A percentile compares a stretch with the other conserved stretches of the same genome.
phyloP scores from a whole-genome alignment of 768 basidiomycete species.

The Phylloporus rhodoxanthus region DNA sequence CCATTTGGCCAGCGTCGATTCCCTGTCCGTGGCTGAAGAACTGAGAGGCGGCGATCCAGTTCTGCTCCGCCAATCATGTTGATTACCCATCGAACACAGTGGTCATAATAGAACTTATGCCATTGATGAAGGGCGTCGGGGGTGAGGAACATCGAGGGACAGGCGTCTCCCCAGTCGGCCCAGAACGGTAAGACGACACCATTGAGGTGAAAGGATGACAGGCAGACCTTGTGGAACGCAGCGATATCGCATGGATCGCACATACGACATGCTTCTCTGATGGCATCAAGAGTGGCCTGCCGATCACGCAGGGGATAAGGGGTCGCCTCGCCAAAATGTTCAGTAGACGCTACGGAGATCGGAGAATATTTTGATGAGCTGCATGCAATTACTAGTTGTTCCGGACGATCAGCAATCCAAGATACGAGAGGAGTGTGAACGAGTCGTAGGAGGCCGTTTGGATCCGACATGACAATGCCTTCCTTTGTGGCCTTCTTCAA shows the following conservation, averaged over 20 bases:
- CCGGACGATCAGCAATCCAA: slow-evolving; percentile 19
- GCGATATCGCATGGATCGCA: neutral
- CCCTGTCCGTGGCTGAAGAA: slow-evolving; percentile 15
- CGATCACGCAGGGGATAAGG: slow-evolving; percentile 1
- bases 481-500: slow-evolving; percentile 28
- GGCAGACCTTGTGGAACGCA: neutral
- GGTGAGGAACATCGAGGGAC: slow-evolving; percentile 18
- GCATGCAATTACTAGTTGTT: slow-evolving; percentile 13
- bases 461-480: slow-evolving; percentile 28
- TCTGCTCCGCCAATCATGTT: slow-evolving; percentile 18
- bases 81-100: slow-evolving; percentile 4
- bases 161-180: slow-evolving; percentile 21
- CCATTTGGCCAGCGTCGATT: slow-evolving; percentile 2
- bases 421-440: slow-evolving; percentile 11
- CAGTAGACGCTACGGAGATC: slow-evolving; percentile 8
- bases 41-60: slow-evolving; percentile 23
- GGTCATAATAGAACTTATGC: slow-evolving; percentile 25
- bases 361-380: slow-evolving; percentile 9
- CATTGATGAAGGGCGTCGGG: slow-evolving; percentile 27
- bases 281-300: neutral
- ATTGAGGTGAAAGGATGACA: neutral
- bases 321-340: slow-evolving; percentile 15
- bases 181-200: slow-evolving; percentile 29
- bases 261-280: neutral
- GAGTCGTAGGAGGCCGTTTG: slow-evolving; percentile 2